A percentile compares a stretch with the other conserved stretches of the same genome.
Conservation (phyloP, 1,284 basidiomycete genomes). For the Lignosus rhinocerotis region DNA sequence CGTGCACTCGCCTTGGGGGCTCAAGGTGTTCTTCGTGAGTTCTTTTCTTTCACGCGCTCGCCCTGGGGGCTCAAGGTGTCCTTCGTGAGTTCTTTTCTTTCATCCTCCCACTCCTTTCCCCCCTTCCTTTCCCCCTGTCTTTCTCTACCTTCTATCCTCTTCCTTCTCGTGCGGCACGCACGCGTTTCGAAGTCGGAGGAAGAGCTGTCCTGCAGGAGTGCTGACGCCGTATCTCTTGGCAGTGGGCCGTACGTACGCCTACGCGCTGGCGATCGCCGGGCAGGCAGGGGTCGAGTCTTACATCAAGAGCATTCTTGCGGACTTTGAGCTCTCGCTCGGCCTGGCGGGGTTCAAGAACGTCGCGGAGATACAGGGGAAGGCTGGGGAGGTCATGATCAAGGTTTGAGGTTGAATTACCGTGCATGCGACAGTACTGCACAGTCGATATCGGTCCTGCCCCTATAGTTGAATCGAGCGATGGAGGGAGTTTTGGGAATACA, state of each 20-base stretch:
- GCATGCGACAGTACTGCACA: neutral
- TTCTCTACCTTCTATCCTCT: neutral
- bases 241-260: constrained; percentile 52
- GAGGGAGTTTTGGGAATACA: too few species aligned
- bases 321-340: constrained; percentile 55
- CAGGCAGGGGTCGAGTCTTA: constrained; percentile 56
- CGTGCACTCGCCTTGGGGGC: constrained; percentile 78
- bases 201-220: too few species aligned
- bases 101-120: neutral
- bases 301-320: constrained; percentile 50
- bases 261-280: constrained; percentile 54
- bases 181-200: neutral
- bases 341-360: constrained; percentile 43
- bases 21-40: constrained; percentile 61
- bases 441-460: too few species aligned
- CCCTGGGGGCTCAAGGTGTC: constrained; percentile 70
- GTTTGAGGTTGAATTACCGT: constrained; percentile 43
- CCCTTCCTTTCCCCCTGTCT: too few species aligned
- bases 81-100: constrained; percentile 56
- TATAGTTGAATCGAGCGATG: too few species aligned
- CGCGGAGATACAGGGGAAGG: constrained; percentile 34
- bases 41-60: constrained; percentile 80
- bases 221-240: neutral
- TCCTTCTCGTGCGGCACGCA: neutral
- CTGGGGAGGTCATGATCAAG: constrained; percentile 64